Evolutionary conservation across 345 rosid genomes (phyloP).

Genomic region (Lepidium africanum): DNA sequence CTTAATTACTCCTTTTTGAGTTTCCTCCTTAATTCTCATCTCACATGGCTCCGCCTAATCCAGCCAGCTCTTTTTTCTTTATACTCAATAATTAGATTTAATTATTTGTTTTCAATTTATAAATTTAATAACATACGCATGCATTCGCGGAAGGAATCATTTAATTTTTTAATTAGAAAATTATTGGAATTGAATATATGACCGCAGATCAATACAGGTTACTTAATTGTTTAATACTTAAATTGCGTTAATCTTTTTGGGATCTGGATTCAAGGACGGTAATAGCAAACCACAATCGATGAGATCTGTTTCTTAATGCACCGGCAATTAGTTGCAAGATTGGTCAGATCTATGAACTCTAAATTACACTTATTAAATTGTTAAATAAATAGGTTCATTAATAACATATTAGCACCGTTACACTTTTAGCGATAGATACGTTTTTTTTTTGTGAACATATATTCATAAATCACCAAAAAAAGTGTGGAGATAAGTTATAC

Average conservation of each 20-base stretch:
- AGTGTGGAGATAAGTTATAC: no score
- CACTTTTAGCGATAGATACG: background rate
- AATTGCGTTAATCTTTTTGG: slow-evolving; percentile 11
- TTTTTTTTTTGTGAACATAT: no score
- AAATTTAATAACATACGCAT: slow-evolving; percentile 26
- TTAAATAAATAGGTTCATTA: background rate
- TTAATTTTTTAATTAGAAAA: slow-evolving; percentile 9
- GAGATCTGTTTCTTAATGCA: slow-evolving; percentile 26
- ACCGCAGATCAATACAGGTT: slow-evolving; percentile 5
- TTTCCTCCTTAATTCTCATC: slow-evolving; percentile 17
- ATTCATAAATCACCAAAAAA: no score
- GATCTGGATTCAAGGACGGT: slow-evolving; percentile 20
- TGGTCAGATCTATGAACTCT: slow-evolving; percentile 19
- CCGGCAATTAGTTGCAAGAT: slow-evolving; percentile 23
- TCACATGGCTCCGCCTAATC: slow-evolving; percentile 33
- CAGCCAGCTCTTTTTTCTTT: slow-evolving; percentile 15
- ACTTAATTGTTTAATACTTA: background rate
- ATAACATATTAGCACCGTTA: background rate
- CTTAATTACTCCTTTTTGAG: background rate
- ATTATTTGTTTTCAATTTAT: background rate
- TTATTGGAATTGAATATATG: background rate
- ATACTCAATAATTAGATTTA: slow-evolving; percentile 5
- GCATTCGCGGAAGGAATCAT: slow-evolving; percentile 28
- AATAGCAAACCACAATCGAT: slow-evolving; percentile 18
- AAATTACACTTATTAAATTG: background rate